Evolutionary conservation across 768 basidiomycete species (phyloP), one percentile per base, ranked within the genome.

Genomic region (Rhodosporidiobolus sp.): DNA sequence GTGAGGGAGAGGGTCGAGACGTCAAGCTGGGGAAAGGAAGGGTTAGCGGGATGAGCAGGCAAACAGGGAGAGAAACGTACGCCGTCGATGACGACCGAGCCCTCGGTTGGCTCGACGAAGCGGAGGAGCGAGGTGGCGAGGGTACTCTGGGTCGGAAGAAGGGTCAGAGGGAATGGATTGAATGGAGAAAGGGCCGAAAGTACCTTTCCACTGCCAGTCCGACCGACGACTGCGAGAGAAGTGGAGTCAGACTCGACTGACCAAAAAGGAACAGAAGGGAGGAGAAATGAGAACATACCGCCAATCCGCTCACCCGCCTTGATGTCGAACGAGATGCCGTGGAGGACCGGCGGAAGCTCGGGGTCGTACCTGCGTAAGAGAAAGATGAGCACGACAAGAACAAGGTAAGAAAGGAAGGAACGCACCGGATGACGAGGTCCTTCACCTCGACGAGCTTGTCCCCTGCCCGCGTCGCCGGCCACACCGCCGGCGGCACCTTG

Each of bases 271-370:
- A 1, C 2, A 24, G 2, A 9, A 20, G 53, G 48, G 12, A 4
- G 2, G 22, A 4, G 56, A 32, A 35, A 30, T n/a, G n/a, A n/a
- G n/a, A 4, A 67, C 70, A 19, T 19, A 72, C 71, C 63, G 9
- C 71, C 71, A 14, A 90, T 84, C 78, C 89, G 89, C 80, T 90
- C 89, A 19, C 84, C 81, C 0, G 88, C 85, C 22, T 82, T 83
- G 22, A 90, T 83, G 9, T 82, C 82, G 79, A 90, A 90, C 6
- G 86, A 85, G 24, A 90, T 63, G 17, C 83, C 81, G 68, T 85
- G 84, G 58, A 90, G 80, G 14, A 87, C 88, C 3, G 86, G 80
- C 0, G 88, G 87, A 1, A 90, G 82, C 71, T 86, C 85, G 3
- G 86, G 83, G 16, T 85, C 86, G 81, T 91, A 91, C 70, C 69